Base-by-base conservation (phyloP, 306 rosid species). In the Acacia acuminata region DNA sequence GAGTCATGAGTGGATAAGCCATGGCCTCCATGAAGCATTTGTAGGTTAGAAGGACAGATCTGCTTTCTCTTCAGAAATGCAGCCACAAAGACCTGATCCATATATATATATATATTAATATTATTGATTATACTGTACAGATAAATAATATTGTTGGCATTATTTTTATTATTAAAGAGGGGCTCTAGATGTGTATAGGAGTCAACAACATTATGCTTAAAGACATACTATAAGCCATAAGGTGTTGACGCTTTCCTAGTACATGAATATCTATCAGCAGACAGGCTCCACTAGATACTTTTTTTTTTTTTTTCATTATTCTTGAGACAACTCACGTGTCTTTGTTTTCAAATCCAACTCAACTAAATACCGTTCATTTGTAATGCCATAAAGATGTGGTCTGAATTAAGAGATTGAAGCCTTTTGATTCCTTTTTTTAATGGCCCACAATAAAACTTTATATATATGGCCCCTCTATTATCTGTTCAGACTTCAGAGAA, bases 1-100 rank as follows among this genome's bases (percentile, higher is more conserved):
- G 36, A 63, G 20, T 25, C 40, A 27, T 27, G 20, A 63, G 69
- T 11, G 69, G 58, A 67, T 50, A 69, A 30, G 19, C 4, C 75
- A 44, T 88, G 91, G 88, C 71, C 83, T 82, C 91, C 92, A 63
- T 90, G 90, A 83, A 89, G 90, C 88, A 88, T 87, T 73, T 90
- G 90, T 38, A 85, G 88, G 79, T 88, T 88, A 17, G 99, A 87
- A 69, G 98, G 92, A 84, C 76, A 75, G 47, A 44, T 81, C 73
- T 79, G 92, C 78, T 91, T 96, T 85, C 99, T 92, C 73, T 96
- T 96, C 48, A 78, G 77, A 50, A 90, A 76, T 66, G 99, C 97
- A 82, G 97, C 98, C 72, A 96, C 99, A 88, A 96, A 85, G 38
- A 96, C 99, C 99, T 95, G 87, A 75, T 19, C 4, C 4, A 70